Base-by-base conservation (phyloP, 176 grass and related monocot species). In the Eragrostis nindensis region DNA sequence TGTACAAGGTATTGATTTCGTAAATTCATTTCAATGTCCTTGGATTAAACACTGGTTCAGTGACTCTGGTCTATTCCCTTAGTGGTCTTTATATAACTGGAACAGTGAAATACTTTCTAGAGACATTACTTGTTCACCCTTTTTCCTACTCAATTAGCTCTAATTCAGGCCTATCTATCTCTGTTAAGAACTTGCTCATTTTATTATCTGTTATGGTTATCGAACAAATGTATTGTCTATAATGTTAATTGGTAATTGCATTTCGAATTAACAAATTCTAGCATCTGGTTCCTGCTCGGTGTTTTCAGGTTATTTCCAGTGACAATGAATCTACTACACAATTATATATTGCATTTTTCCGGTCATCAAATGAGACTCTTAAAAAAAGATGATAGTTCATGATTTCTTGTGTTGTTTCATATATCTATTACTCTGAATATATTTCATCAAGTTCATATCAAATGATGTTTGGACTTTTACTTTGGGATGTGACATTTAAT, bases 1-100 rank as follows among this genome's bases (percentile, higher is more conserved):
- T 99, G 83, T 99, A 99, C 82, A 99, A 99, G 97, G 96, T 98
- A 87, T 73, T 39, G 21, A 30, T 55, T 82, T 72, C 10, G 11
- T 50, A 5, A 17, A 57, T 17, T 64, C 70, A 83, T 73, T 15
- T 73, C 17, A 46, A 59, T 64, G 13, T 71, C 7, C 15, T 81
- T 24, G 54, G 27, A 11, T 19, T 45, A 6, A 2, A 5, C 17
- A 8, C 56, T 29, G 39, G 46, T 32, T 32, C 47, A 42, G 53
- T 36, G 32, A 36, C 32, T 36, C 4, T 36, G 32, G 1, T 42
- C 32, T 68, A 76, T 0, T 14, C 42, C 19, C 18, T 9, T 59
- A 41, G 19, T n/a, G 27, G n/a, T 78, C 24, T 30, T 55, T 73
- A 26, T 27, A 26, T 26, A 44, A 27, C 54, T 65, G 11, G 55